phyloP scores from a whole-genome alignment of 1,139 yeast species.

The Geotrichum citri-aurantii region DNA sequence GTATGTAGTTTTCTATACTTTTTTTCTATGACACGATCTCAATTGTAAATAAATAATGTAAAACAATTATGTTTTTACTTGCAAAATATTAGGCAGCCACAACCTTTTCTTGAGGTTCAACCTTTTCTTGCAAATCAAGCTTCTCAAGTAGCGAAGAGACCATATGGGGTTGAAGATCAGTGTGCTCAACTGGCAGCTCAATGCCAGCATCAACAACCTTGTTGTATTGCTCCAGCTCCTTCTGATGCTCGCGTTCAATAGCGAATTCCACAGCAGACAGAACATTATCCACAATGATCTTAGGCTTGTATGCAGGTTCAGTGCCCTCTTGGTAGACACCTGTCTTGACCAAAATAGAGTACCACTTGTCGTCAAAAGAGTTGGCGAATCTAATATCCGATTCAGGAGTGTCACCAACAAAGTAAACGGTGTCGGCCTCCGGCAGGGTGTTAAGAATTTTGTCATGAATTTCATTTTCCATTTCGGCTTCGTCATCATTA shows the following conservation, averaged over 20 bases:
- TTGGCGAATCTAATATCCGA: conserved; percentile 84
- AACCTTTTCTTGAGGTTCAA: not conserved
- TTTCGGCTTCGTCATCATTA: conserved; percentile 30
- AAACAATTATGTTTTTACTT: too few species aligned
- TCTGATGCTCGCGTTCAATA: conserved; percentile 68
- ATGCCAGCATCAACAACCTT: conserved; percentile 16
- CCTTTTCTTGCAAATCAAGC: conserved; percentile 4
- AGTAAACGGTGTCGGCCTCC: conserved; percentile 78
- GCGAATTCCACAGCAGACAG: conserved; percentile 79
- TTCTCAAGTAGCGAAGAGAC: conserved; percentile 9
- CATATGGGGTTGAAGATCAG: conserved; percentile 17
- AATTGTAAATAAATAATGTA: too few species aligned
- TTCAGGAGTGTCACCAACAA: conserved; percentile 92
- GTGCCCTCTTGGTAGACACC: conserved; percentile 84
- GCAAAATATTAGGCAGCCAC: too few species aligned
- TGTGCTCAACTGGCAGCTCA: conserved; percentile 15
- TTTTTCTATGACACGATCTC: too few species aligned
- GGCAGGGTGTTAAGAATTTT: conserved; percentile 44
- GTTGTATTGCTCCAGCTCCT: conserved; percentile 45
- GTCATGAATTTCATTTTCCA: conserved; percentile 17
- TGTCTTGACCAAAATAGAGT: conserved; percentile 75
- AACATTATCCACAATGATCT: conserved; percentile 64
- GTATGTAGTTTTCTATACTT: too few species aligned
- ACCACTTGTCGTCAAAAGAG: conserved; percentile 79
- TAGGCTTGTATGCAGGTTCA: conserved; percentile 70